phyloP scores from a whole-genome alignment of 208 protist species.

The Leishmania turanica region DNA sequence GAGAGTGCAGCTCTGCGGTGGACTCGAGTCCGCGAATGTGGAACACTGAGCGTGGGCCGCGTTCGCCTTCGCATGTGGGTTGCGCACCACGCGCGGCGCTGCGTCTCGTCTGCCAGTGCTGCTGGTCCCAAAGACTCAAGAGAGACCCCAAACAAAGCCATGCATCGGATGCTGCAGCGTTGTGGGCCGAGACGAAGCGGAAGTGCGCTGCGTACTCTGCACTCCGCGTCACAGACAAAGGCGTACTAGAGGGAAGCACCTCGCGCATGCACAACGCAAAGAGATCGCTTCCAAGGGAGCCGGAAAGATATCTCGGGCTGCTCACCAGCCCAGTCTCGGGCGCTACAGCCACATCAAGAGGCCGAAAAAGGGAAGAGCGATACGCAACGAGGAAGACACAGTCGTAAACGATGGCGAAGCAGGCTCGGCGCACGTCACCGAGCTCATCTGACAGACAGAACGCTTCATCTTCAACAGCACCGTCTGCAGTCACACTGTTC shows the following conservation, averaged over 20 bases:
- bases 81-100: not conserved
- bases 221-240: no score
- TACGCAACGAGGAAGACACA: conserved; percentile 27
- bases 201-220: not conserved
- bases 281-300: conserved; percentile 15
- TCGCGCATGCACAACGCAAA: conserved; percentile 24
- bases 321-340: not conserved
- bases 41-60: conserved; percentile 7
- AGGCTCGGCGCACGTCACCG: conserved; percentile 46
- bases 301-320: conserved; percentile 2
- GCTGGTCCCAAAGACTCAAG: conserved; percentile 31
- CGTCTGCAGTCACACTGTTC: not conserved
- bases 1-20: not conserved
- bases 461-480: conserved; percentile 2
- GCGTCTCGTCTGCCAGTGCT: conserved; percentile 7
- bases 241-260: not conserved
- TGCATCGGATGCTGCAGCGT: conserved; percentile 28
- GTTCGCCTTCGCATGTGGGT: not conserved
- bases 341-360: not conserved
- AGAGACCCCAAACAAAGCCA: conserved; percentile 28
- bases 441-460: conserved; percentile 2
- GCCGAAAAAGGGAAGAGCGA: conserved; percentile 20
- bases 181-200: conserved; percentile 10
- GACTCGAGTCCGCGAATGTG: not conserved
- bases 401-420: conserved; percentile 51